Evolutionary conservation across 306 rosid genomes (phyloP), one percentile per base, ranked within the genome.

Genomic region (Hippophae rhamnoides): DNA sequence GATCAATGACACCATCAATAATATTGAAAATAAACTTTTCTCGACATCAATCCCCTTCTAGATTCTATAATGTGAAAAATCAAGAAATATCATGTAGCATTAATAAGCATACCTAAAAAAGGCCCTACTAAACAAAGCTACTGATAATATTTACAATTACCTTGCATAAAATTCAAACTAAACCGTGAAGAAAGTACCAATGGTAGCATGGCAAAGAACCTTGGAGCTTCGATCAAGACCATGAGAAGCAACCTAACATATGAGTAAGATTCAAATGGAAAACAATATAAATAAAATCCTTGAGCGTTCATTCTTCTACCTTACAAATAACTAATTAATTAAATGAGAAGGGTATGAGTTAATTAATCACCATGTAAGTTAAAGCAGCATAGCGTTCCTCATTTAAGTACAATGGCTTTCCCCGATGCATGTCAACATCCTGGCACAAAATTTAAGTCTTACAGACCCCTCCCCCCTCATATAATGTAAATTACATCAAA

Each of bases 141-240:
- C 23, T 18, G 23, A 18, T 18, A 18, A 0, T 18, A 18, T 31
- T 31, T 31, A 4, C 38, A 31, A 52, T 61, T 49, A 67, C 61
- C 71, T 54, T 65, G 64, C 71, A 60, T 41, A 55, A 23, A 73
- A 56, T 48, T 71, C 50, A 75, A 74, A 69, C 81, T 80, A 92
- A 75, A 84, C 82, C 81, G 79, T 66, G 87, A 88, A 93, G 78
- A 86, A 65, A 60, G 97, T 71, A 53, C 90, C 96, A 40, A 84
- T 84, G n/a, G 95, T 88, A 55, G 99, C 88, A 79, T 78, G 88
- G 57, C 97, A 89, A 62, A 93, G 99, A 73, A 93, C 99, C 84
- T 79, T 88, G 55, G 99, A 82, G 78, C 90, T 93, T 69, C 81
- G 93, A 72, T 93, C 99, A 52, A 88, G 89, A 64, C 99, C 99